Percentiles rank a stretch among this genome's conserved stretches.
Evolutionary conservation across 345 rosid species (phyloP).

Genomic region (Alliaria petiolata): DNA sequence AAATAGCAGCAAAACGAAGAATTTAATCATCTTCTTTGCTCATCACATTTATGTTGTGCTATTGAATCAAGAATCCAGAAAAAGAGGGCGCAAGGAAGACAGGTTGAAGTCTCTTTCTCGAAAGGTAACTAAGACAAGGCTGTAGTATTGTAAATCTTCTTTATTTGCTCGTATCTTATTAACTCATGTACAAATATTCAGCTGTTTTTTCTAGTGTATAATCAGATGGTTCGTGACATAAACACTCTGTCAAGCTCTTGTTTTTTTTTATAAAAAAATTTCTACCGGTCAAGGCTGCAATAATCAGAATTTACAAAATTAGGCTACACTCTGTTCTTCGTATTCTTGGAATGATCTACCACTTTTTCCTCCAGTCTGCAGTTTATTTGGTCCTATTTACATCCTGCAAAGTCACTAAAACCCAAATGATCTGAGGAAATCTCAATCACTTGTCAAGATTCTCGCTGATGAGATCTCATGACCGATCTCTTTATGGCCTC

Average conservation of each 20-base stretch:
- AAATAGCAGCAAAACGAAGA: neutral
- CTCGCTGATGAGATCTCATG: constrained; percentile 24
- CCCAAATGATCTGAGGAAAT: neutral
- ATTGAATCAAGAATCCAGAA: neutral
- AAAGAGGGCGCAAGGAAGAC: neutral
- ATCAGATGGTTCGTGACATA: neutral
- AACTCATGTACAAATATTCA: constrained; percentile 6
- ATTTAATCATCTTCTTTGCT: too few species aligned
- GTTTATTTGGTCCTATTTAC: constrained; percentile 7
- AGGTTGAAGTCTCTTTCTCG: neutral
- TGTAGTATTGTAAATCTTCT: constrained; percentile 18
- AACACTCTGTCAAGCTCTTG: neutral
- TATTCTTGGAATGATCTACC: neutral
- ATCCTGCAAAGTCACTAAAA: neutral
- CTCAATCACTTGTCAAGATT: constrained; percentile 8
- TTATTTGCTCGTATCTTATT: neutral
- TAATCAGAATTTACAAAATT: constrained; percentile 3
- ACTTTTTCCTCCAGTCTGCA: neutral
- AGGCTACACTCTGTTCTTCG: constrained; percentile 2
- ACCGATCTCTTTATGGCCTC: constrained; percentile 72
- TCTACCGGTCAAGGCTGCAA: neutral
- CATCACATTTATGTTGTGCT: too few species aligned
- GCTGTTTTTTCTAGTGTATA: neutral
- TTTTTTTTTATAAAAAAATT: neutral
- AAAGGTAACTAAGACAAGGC: too few species aligned